Conservation (phyloP, 805 yeast genomes). For the Barnettozyma sucrosica region DNA sequence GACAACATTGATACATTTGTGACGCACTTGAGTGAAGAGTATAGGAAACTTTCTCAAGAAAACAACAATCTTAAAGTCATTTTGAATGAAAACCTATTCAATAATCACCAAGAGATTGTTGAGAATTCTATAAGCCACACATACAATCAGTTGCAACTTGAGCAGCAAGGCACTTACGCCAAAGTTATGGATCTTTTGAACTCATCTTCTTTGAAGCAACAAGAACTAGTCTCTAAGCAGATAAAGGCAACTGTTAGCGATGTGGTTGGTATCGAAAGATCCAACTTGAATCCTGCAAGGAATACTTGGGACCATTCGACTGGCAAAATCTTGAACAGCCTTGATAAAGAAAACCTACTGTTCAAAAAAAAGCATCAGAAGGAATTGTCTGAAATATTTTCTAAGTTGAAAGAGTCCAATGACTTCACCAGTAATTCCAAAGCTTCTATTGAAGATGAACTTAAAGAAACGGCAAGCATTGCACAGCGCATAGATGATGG, state of each 20-base stretch:
- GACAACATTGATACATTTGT: constrained; percentile 10
- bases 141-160: constrained; percentile 15
- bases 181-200: constrained; percentile 19
- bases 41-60: constrained; percentile 20
- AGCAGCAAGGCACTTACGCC: constrained; percentile 17
- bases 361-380: constrained; percentile 10
- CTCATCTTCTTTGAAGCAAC: constrained; percentile 17
- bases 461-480: constrained; percentile 11
- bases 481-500: constrained; percentile 6
- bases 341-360: constrained; percentile 15
- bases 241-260: constrained; percentile 15
- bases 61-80: constrained; percentile 20
- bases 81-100: constrained; percentile 20
- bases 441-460: constrained; percentile 15
- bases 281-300: constrained; percentile 11
- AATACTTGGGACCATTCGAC: constrained; percentile 21
- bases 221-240: constrained; percentile 11
- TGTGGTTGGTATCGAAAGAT: constrained; percentile 17
- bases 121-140: constrained; percentile 12
- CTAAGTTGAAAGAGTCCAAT: constrained; percentile 14
- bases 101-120: constrained; percentile 19
- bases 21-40: constrained; percentile 13
- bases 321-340: constrained; percentile 16
- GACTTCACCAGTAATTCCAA: constrained; percentile 13
- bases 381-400: constrained; percentile 8